Base-by-base conservation (phyloP, 2,329 filamentous ascomycete genomes). In the Fusarium siculi region DNA sequence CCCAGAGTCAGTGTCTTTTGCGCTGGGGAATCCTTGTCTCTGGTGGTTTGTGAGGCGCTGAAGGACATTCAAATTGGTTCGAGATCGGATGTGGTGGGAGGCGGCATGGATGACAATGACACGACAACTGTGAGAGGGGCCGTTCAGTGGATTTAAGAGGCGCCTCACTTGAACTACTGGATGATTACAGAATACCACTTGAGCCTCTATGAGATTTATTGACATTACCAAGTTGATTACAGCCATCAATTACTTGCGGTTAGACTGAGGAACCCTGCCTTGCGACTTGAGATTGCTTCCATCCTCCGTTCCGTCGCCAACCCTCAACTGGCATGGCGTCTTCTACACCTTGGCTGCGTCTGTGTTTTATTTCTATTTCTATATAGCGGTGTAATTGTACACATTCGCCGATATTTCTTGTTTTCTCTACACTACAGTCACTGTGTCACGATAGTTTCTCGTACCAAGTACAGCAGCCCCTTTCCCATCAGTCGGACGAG, bases 1-100 rank as follows among this genome's bases (percentile, higher is more conserved):
- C 32, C 62, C 62, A 72, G 56, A 47, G 47, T 40, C 53, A 46
- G 57, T 43, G 61, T 49, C 63, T 36, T 60, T 28, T 62, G 47
- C 65, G 70, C 78, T 74, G 76, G 78, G 76, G 76, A 77, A 77
- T 71, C 77, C 78, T 73, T 79, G 78, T 75, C 68, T 70, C 30
- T 42, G 34, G 42, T 30, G 40, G 52, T 54, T 54, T 55, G 68
- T 72, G 69, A 73, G 70, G 70, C 70, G 70, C 66, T 63, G 60
- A 11, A 47, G 14, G 49, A 25, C 19, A 15, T 46, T 36, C 21
- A 36, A 36, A 39, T 56, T 37, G 47, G 34, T 37, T 43, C 21
- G 56, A n/a, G 40, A 49, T 30, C 30, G 32, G 43, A 54, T 55
- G 63, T 56, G 56, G 52, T 58, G 57, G 52, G 57, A 64, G 66